Evolutionary conservation across 2,329 filamentous ascomycete species (phyloP).

Genomic region (Cladosporium sp.): DNA sequence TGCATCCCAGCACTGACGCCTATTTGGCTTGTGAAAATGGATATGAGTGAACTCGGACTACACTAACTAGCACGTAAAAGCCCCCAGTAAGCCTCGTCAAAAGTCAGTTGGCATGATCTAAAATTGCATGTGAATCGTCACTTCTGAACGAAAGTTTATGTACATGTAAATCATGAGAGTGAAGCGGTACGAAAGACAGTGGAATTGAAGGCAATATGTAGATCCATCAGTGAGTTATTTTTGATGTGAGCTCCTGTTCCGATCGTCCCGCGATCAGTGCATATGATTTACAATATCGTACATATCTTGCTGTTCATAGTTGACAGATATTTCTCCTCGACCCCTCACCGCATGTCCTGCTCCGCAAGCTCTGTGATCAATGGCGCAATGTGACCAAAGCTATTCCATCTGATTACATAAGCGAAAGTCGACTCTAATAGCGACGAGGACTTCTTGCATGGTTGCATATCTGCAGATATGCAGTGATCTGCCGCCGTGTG

Average conservation of each 20-base stretch:
- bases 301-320: not conserved
- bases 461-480: not conserved
- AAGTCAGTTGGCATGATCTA: no score
- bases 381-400: not conserved
- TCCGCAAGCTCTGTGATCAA: not conserved
- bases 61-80: not conserved
- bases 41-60: not conserved
- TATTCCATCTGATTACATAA: not conserved
- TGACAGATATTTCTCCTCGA: not conserved
- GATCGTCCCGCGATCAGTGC: not conserved
- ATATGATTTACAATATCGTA: not conserved
- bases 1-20: not conserved
- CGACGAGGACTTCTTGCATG: not conserved
- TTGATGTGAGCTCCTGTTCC: not conserved
- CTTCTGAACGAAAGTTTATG: not conserved
- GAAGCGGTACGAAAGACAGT: not conserved
- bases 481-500: not conserved
- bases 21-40: constrained; percentile 2
- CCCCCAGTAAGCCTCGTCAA: not conserved
- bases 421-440: no score
- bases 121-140: not conserved
- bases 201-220: not conserved
- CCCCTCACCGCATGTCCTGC: not conserved
- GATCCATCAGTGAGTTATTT: not conserved
- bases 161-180: not conserved